Conservation (phyloP, 345 rosid species). For the Microthlaspi erraticum region DNA sequence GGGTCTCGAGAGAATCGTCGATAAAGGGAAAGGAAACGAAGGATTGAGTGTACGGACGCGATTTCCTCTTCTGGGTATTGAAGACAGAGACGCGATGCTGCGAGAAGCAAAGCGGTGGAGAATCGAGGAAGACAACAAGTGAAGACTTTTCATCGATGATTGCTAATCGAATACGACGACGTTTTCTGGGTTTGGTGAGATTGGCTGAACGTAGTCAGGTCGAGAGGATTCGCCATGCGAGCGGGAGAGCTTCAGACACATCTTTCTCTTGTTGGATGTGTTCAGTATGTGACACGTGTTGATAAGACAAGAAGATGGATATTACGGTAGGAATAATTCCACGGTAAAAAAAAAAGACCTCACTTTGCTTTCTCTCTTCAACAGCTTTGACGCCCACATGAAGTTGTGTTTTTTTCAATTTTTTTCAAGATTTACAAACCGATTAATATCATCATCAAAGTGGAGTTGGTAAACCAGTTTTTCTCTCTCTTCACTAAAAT, state of each 20-base stretch:
- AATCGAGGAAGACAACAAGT: conserved; percentile 41
- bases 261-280: conserved; percentile 34
- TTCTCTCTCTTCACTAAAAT: no score
- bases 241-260: conserved; percentile 41
- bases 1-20: conserved; percentile 43
- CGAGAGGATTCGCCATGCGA: conserved; percentile 36
- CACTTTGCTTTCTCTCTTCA: no score
- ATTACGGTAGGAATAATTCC: neutral
- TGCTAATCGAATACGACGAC: neutral
- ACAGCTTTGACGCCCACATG: no score
- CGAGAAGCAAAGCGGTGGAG: conserved; percentile 39
- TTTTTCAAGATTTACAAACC: no score
- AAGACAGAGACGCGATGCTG: conserved; percentile 30
- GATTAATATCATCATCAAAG: no score
- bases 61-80: conserved; percentile 33
- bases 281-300: conserved; percentile 30
- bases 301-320: neutral
- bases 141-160: conserved; percentile 31
- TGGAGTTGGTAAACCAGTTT: no score
- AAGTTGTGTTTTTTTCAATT: no score
- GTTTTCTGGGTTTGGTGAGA: conserved; percentile 6
- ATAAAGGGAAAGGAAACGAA: conserved; percentile 38
- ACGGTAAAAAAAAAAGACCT: no score
- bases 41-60: conserved; percentile 12
- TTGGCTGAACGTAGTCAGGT: conserved; percentile 16